Evolutionary conservation across 164 flowering plant genomes (phyloP).

Genomic region (Vitis amurensis): DNA sequence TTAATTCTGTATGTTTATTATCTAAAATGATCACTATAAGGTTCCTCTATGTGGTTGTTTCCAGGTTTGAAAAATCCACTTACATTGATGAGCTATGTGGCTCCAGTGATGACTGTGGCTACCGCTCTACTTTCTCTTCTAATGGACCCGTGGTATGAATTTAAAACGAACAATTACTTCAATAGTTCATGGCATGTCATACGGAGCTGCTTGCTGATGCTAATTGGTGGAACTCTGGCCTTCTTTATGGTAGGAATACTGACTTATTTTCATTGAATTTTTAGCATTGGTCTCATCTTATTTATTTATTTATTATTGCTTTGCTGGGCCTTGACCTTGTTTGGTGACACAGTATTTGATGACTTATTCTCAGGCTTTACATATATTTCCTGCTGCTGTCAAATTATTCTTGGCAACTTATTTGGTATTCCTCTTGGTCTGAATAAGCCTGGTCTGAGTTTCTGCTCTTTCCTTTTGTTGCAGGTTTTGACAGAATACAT

Average conservation of each 20-base stretch:
- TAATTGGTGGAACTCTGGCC: slow-evolving; percentile 90
- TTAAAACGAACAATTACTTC: slow-evolving; percentile 59
- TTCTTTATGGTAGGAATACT: slow-evolving; percentile 75
- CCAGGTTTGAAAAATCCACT: slow-evolving; percentile 91
- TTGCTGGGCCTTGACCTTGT: background rate
- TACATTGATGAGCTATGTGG: slow-evolving; percentile 89
- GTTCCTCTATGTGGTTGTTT: slow-evolving; percentile 2
- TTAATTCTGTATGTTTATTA: too few relatives aligned
- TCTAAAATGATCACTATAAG: too few relatives aligned
- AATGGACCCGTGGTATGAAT: slow-evolving; percentile 89
- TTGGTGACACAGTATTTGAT: background rate
- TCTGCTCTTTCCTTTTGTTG: slow-evolving; percentile 20
- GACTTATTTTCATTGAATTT: background rate
- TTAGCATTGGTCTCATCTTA: background rate
- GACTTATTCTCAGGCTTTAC: background rate
- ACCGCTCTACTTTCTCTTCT: slow-evolving; percentile 80
- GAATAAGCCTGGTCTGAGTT: background rate
- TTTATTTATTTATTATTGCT: background rate
- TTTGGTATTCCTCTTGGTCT: background rate
- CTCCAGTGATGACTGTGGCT: slow-evolving; percentile 89
- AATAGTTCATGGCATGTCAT: slow-evolving; percentile 66
- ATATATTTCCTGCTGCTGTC: background rate
- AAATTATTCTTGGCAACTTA: background rate
- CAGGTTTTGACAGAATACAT: slow-evolving; percentile 93
- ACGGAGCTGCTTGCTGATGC: slow-evolving; percentile 83